A percentile compares a stretch with the other conserved stretches of the same genome.
phyloP scores from a whole-genome alignment of 2,329 filamentous ascomycete species.

The Fusarium sp. region DNA sequence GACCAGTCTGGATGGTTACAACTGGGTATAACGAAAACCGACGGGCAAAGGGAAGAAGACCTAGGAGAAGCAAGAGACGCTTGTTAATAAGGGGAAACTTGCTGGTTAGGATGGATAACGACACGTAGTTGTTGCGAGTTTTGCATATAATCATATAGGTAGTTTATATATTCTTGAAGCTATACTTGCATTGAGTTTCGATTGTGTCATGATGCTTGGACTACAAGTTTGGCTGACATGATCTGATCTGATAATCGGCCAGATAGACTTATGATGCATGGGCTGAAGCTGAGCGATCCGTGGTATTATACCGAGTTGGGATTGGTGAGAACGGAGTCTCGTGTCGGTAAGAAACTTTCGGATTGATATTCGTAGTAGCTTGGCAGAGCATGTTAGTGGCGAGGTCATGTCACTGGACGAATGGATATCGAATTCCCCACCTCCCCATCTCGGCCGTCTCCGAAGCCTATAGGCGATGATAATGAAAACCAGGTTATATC shows the following conservation, averaged over 20 bases:
- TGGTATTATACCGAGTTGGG: slow-evolving; percentile 1
- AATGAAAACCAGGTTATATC: slow-evolving; percentile 6
- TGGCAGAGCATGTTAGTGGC: slow-evolving; percentile 22
- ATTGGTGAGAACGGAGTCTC: slow-evolving; percentile 19
- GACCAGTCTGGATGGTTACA: slow-evolving; percentile 10
- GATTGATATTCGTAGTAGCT: slow-evolving; percentile 16
- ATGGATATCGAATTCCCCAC: slow-evolving; percentile 7
- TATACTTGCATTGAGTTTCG: not conserved
- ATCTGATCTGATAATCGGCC: not conserved
- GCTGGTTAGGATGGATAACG: slow-evolving; percentile 10
- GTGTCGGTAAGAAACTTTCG: slow-evolving; percentile 23
- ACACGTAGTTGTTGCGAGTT: slow-evolving; percentile 17
- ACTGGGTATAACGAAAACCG: slow-evolving; percentile 19
- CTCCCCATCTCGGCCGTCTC: slow-evolving; percentile 21
- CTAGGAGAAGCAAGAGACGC: slow-evolving; percentile 8
- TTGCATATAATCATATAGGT: slow-evolving; percentile 37
- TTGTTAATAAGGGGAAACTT: slow-evolving; percentile 28
- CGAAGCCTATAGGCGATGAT: slow-evolving; percentile 22
- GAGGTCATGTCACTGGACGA: slow-evolving; percentile 11
- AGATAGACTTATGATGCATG: not conserved
- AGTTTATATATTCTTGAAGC: slow-evolving; percentile 27
- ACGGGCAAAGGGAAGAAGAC: slow-evolving; percentile 14
- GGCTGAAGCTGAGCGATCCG: not conserved
- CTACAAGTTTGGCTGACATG: not conserved
- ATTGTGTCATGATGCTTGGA: not conserved